These are phyloP conservation scores for Aegilops longissima DNA, from an alignment of 176 grass and related monocot genomes.

Conservation along the genomic window DNA sequence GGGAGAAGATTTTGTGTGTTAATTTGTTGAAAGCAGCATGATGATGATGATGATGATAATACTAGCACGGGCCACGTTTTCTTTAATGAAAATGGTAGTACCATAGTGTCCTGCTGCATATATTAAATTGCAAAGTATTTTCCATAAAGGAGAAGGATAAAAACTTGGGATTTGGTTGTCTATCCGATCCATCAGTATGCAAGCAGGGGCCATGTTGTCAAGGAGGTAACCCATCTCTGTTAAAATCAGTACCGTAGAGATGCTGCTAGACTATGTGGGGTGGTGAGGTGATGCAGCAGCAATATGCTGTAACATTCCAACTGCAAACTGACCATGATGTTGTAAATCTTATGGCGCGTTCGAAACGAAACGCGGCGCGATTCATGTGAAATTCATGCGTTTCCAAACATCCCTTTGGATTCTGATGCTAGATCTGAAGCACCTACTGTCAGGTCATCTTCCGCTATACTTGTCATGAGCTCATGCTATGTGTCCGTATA, in stretches of 20 bases:
- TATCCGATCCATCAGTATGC: not conserved
- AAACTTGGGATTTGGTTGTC: not conserved
- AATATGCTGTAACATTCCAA: not conserved
- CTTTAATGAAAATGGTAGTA: not conserved
- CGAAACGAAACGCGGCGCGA: not conserved
- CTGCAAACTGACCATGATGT: not conserved
- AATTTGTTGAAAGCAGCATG: conserved; percentile 8
- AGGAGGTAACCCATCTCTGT: not conserved
- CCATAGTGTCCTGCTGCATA: not conserved
- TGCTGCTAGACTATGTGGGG: not conserved
- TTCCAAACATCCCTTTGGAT: not conserved
- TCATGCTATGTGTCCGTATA: not conserved
- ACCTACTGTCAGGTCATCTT: not conserved
- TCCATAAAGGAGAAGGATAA: not conserved
- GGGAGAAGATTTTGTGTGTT: conserved; percentile 12
- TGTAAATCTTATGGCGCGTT: not conserved
- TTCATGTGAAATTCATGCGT: not conserved
- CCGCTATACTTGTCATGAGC: no score
- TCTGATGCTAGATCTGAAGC: not conserved
- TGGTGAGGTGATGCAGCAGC: not conserved
- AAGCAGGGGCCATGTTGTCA: not conserved
- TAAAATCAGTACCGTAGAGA: not conserved
- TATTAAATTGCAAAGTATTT: not conserved
- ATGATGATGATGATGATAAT: not conserved
- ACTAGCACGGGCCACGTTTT: not conserved